A percentile compares a stretch with the other conserved stretches of the same genome.
phyloP scores from a whole-genome alignment of 352 stramenopile species.

The Globisporangium alternatum region DNA sequence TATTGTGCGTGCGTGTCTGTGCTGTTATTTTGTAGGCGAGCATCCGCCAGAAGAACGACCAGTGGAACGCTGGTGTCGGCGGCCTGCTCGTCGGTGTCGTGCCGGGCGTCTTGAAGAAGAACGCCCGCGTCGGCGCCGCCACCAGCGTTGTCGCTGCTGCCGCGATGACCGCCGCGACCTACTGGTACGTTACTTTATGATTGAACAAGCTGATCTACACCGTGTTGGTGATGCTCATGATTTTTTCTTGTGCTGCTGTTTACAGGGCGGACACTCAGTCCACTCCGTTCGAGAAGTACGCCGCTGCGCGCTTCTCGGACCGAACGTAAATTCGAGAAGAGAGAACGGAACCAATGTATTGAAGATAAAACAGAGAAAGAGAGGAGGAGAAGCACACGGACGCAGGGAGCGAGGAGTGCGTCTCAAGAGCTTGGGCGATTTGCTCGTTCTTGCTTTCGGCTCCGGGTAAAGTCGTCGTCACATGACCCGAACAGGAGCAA shows the following conservation, averaged over 20 bases:
- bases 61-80: slow-evolving; percentile 65
- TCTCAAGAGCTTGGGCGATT: not conserved
- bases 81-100: slow-evolving; percentile 65
- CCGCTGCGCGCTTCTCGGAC: slow-evolving; percentile 37
- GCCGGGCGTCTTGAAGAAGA: slow-evolving; percentile 73
- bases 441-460: not conserved
- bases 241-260: not conserved
- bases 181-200: slow-evolving; percentile 44
- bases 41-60: slow-evolving; percentile 71
- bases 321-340: slow-evolving; percentile 37
- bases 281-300: slow-evolving; percentile 72
- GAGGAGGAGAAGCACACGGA: not conserved
- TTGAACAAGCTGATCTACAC: not conserved
- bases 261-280: slow-evolving; percentile 42
- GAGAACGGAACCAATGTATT: slow-evolving; percentile 5
- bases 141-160: slow-evolving; percentile 41
- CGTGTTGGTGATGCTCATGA: not conserved
- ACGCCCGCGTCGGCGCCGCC: slow-evolving; percentile 54
- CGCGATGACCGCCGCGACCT: slow-evolving; percentile 54
- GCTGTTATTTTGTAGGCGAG: slow-evolving; percentile 23
- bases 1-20: not conserved
- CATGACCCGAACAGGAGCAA: slow-evolving; percentile 1
- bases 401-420: not conserved
- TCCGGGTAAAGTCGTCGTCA: not conserved
- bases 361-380: slow-evolving; percentile 11